Base-by-base conservation (phyloP, 2,329 filamentous ascomycete species). In the Epichloe festucae region DNA sequence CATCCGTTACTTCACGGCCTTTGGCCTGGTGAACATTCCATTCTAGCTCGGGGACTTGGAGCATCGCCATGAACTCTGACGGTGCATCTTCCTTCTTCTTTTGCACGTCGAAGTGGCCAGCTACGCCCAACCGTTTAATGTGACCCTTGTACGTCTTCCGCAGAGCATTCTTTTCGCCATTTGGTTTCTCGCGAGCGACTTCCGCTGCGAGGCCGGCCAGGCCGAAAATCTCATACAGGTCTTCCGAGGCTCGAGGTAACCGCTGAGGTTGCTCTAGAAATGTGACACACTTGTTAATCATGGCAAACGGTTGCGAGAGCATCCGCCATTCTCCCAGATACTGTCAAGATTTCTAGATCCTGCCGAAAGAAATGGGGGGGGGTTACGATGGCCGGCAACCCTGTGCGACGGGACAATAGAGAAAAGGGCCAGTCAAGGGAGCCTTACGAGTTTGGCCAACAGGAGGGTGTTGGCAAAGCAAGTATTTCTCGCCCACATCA, bases 111-210 rank as follows among this genome's bases (percentile, higher is more conserved):
- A 82, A 84, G 53, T 79, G 76, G 10, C 81, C 81, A 50, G 74
- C 75, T 27, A 84, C 71, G 38, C 78, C 78, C 35, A 84, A 67
- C 45, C 74, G 75, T 70, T 84, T 84, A 63, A 84, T 80, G 57
- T 84, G 78, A 49, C 79, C 79, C 65, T 84, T 84, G 70, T 84
- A 84, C 15, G 80, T 83, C 63, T 84, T 84, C 27, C 81, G 75
- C 47, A 84, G 70, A 56, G 77, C 78, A 60, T 84, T 84, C 71
- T 83, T 84, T 63, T 82, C 77, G 57, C 81, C 81, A 62, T 81
- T 81, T 14, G 79, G 78, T 61, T 81, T 78, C 50, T 77, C 77
- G 54, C 81, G 75, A 54, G 81, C 81, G 41, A 84, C 79, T 57
- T 81, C 76, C 52, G 75, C 73, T 53, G 81, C 80, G 51, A 84